Evolutionary conservation across 208 protist species (phyloP).

Genomic region (Acanthamoeba lenticulata): DNA sequence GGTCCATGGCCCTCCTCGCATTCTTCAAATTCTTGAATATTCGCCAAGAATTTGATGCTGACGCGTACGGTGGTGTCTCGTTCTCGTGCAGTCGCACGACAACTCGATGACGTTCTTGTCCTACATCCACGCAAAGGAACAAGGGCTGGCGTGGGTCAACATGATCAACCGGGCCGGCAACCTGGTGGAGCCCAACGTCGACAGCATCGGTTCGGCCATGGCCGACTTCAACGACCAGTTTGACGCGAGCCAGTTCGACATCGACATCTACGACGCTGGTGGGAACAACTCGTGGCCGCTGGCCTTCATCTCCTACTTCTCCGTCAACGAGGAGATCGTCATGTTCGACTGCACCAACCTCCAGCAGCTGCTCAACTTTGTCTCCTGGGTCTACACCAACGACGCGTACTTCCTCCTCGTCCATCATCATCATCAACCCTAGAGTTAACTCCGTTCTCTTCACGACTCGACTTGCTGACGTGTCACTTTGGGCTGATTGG

Average conservation of each 20-base stretch:
- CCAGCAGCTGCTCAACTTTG: slow-evolving; percentile 7
- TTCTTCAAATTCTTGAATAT: too few species aligned
- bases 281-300: background rate
- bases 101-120: background rate
- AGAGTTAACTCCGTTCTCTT: background rate
- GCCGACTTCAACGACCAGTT: background rate
- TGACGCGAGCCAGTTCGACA: background rate
- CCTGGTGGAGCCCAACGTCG: background rate
- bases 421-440: too few species aligned
- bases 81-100: background rate
- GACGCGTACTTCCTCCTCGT: background rate
- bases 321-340: background rate
- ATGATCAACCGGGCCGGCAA: slow-evolving; percentile 38
- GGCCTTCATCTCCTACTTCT: background rate
- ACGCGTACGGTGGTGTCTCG: too few species aligned
- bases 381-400: slow-evolving; percentile 33
- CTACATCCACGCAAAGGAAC: background rate
- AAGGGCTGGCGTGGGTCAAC: background rate
- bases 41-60: too few species aligned
- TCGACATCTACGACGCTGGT: background rate
- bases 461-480: background rate
- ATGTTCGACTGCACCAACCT: slow-evolving; percentile 27
- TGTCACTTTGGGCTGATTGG: background rate
- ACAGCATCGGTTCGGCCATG: background rate
- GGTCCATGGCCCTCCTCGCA: background rate